Evolutionary conservation across 108 stramenopile genomes (phyloP).

Genomic region (Pelagomonas calceolata): DNA sequence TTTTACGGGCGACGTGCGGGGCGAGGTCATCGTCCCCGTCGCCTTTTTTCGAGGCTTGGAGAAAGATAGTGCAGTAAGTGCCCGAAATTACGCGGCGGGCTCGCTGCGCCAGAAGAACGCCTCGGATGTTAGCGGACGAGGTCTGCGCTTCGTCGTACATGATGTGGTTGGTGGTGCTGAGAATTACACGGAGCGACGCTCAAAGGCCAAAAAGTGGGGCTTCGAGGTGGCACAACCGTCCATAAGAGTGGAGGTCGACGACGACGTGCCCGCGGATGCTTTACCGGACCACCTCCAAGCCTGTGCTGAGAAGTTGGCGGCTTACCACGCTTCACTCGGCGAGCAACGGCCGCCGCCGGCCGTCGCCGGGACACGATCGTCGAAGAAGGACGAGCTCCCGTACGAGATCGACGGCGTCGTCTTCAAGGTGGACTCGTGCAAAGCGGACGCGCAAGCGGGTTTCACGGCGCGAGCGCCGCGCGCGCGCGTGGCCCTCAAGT

Average conservation of each 20-base stretch:
- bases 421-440: constrained; percentile 61
- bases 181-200: constrained; percentile 40
- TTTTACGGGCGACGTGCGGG: constrained; percentile 60
- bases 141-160: constrained; percentile 73
- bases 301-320: neutral
- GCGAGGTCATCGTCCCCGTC: constrained; percentile 65
- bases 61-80: constrained; percentile 30
- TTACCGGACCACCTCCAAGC: too few species aligned
- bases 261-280: too few species aligned
- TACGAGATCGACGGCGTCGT: constrained; percentile 84
- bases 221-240: constrained; percentile 18
- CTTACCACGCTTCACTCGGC: too few species aligned
- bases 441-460: constrained; percentile 45
- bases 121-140: constrained; percentile 36
- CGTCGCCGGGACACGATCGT: neutral
- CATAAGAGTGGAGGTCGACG: constrained; percentile 3
- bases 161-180: constrained; percentile 35
- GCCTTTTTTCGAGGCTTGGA: constrained; percentile 14
- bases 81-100: constrained; percentile 83
- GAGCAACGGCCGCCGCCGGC: neutral
- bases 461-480: constrained; percentile 61
- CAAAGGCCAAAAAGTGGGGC: constrained; percentile 27
- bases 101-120: constrained; percentile 64
- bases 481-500: constrained; percentile 87
- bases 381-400: constrained; percentile 20